Base-by-base conservation (phyloP, 306 rosid species). In the Prunus mira region DNA sequence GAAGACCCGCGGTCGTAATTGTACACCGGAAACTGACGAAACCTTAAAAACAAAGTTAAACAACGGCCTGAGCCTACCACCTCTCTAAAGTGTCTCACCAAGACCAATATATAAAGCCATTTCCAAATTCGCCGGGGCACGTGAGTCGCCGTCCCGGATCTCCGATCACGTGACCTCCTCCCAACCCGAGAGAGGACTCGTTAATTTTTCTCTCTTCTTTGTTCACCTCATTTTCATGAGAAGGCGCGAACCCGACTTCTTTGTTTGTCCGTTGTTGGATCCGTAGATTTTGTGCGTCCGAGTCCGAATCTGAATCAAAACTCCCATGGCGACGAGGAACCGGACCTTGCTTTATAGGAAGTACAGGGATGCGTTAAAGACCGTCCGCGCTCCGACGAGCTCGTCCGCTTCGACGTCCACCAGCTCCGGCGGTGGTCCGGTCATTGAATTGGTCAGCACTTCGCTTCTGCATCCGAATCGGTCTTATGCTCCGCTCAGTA, bases 401-500 rank as follows among this genome's bases (percentile, higher is more conserved):
- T 72, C 73, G 9, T 56, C 68, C 32, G 71, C 78, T 10, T 78
- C 83, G 79, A 69, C 84, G 47, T 87, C 93, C 45, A 81, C 88
- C 61, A 76, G 87, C 57, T 82, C 89, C 65, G 75, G 78, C 58
- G 80, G 86, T 28, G 95, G 95, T 18, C 97, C 97, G 54, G 98
- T 96, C 77, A 91, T 96, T 41, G 98, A 96, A 84, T 78, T 92
- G 93, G 91, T 89, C 79, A 94, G 86, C 82, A 73, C 93, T 4
- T 92, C 98, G 76, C 91, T 96, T 55, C 80, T 92, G 83, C 82
- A 91, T 84, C 88, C 83, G 15, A 91, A 89, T 87, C 96, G 98
- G 3, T 84, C 89, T 50, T 96, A 96, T 38, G 81, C 96, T 79
- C 96, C 96, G 12, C 93, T 96, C n/a, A 96, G 98, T 76, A 92